Base-by-base conservation (phyloP, 495 filamentous ascomycete genomes). In the Jackrogersella minutella region DNA sequence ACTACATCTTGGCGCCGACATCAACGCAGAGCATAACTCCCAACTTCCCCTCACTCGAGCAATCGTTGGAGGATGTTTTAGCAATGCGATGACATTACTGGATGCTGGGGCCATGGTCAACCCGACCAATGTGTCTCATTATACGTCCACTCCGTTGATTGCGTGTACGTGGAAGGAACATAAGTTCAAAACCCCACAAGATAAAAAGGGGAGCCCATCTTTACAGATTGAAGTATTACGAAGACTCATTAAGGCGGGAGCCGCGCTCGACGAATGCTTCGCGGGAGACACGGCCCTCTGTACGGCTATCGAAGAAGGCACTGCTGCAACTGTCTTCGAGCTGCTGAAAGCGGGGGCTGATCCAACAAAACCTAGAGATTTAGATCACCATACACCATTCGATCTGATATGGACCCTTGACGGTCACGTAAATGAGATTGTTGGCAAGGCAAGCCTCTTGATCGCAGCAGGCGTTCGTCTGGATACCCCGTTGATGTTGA, bases 301-400 rank as follows among this genome's bases (percentile, higher is more conserved):
- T 21, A 19, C 16, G 6, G 64, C 64, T n/a, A 16, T 67, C 39
- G 11, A 17, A 40, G 9, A 17, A 0, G 52, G 58, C 21, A 22
- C 34, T 19, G 1, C 30, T 19, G n/a, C 11, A 34, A 28, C 52
- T 5, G 37, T 62, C 21, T 43, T 47, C 10, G 44, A 52, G 3
- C 52, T 62, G 8, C 36, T 66, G 4, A 61, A 11, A 50, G 64
- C 56, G 19, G 64, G 64, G 4, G 62, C 62, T 17, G 49, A 59
- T 30, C 9, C 40, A 33, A n/a, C 53, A 1, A 54, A 26, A 31
- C 36, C 31, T 14, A 49, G 47, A 33, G 41, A 19, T 1, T 3
- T 0, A 0, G 30, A 55, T 21, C 13, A 13, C 19, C 7, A 9
- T 16, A 59, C 36, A 14, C 54, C 62, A 8, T 36, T 65, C 5